Conservation (phyloP, 1,284 basidiomycete species). For the Schizophyllum amplum region DNA sequence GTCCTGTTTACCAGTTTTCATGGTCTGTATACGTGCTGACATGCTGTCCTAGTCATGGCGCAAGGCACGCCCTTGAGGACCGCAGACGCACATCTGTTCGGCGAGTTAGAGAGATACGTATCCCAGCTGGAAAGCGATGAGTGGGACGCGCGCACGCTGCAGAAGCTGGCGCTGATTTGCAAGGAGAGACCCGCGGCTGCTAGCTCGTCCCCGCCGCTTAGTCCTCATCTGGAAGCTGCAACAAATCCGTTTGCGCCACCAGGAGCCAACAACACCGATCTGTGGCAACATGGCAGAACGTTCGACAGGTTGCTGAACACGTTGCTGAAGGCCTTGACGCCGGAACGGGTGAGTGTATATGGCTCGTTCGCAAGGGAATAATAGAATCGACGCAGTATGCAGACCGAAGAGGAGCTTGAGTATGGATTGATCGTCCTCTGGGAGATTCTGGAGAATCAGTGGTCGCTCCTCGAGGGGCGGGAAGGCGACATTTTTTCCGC, state of each 20-base stretch:
- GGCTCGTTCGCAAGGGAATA: slow-evolving; percentile 4
- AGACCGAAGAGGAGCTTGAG: slow-evolving; percentile 59
- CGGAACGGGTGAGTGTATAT: slow-evolving; percentile 39
- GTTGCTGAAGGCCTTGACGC: slow-evolving; percentile 50
- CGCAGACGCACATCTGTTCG: slow-evolving; percentile 19
- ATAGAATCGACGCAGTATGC: slow-evolving; percentile 12
- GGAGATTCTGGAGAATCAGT: slow-evolving; percentile 68
- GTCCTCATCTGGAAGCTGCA: slow-evolving; percentile 31
- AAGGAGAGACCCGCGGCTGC: slow-evolving; percentile 47
- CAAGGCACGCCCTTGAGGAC: slow-evolving; percentile 35
- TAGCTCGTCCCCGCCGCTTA: slow-evolving; percentile 34
- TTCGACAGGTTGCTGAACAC: slow-evolving; percentile 61
- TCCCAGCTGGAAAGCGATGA: slow-evolving; percentile 41
- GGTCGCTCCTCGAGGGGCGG: slow-evolving; percentile 58
- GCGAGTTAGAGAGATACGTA: slow-evolving; percentile 48
- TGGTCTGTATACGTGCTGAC: slow-evolving; percentile 9
- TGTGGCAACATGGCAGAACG: slow-evolving; percentile 60
- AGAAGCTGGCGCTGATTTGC: slow-evolving; percentile 56
- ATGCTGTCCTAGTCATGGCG: slow-evolving; percentile 35
- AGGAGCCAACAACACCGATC: slow-evolving; percentile 19
- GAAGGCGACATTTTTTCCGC: slow-evolving; percentile 63
- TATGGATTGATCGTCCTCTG: slow-evolving; percentile 69
- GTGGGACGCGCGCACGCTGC: slow-evolving; percentile 42
- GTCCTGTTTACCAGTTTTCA: slow-evolving; percentile 20
- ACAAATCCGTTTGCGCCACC: slow-evolving; percentile 31